These are phyloP conservation scores for Erythrobasidium hasegawianum DNA, from an alignment of 1,284 basidiomycete genomes.

Conservation along the genomic window DNA sequence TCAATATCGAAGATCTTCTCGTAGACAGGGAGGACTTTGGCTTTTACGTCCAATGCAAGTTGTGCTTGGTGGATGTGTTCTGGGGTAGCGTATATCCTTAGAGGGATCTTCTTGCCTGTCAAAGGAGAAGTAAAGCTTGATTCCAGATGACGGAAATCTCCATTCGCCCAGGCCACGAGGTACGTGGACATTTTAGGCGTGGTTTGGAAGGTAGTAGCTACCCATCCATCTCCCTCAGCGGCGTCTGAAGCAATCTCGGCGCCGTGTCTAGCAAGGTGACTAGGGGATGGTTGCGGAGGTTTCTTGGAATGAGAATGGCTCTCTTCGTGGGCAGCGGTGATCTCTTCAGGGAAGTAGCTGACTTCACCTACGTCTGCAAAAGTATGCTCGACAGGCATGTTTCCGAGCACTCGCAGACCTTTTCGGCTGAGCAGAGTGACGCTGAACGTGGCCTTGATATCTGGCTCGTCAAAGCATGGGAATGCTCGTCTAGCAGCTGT, in stretches of 20 bases:
- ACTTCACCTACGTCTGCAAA: constrained; percentile 31
- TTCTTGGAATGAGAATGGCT: background rate
- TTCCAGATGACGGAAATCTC: constrained; percentile 71
- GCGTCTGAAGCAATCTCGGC: constrained; percentile 32
- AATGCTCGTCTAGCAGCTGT: constrained; percentile 66
- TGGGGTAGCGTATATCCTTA: constrained; percentile 57
- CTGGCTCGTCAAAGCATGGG: constrained; percentile 83
- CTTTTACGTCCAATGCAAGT: constrained; percentile 81
- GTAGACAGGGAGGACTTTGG: constrained; percentile 78
- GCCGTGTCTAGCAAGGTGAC: no score
- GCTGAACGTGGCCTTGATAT: constrained; percentile 79
- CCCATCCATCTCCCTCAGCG: constrained; percentile 46
- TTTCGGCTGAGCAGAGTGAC: constrained; percentile 76
- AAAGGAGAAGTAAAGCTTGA: constrained; percentile 64
- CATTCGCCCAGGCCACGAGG: constrained; percentile 87
- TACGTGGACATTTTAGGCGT: constrained; percentile 74
- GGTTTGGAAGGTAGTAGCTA: constrained; percentile 46
- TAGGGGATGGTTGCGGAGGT: background rate
- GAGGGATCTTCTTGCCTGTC: constrained; percentile 41
- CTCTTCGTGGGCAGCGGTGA: constrained; percentile 26
- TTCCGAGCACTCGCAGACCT: constrained; percentile 60
- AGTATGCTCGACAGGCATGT: constrained; percentile 58
- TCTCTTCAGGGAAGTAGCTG: constrained; percentile 28
- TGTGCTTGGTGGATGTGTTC: constrained; percentile 75
- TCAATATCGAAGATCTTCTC: constrained; percentile 58